Base-by-base conservation (phyloP, 176 grass and related monocot genomes). In the Ananas comosus region DNA sequence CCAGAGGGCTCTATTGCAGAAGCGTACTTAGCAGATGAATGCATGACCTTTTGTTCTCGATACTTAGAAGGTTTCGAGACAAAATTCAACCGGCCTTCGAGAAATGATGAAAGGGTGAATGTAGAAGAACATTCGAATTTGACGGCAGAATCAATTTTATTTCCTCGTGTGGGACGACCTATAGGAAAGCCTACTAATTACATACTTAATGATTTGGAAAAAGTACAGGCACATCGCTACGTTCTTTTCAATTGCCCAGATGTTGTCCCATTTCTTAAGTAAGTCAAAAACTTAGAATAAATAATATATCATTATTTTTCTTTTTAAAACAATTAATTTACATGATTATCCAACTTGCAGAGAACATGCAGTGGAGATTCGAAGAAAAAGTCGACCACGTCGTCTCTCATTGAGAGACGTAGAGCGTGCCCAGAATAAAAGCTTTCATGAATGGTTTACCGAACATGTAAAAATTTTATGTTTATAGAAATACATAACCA, bases 171-270 rank as follows among this genome's bases (percentile, higher is more conserved):
- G 11, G 71, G 28, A 0, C 56, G 18, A 6, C 51, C 66, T 70
- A 48, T 80, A 49, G 64, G 81, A 4, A 79, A 70, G 14, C 50
- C 53, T 12, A 9, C 24, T 1, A 54, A 4, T 16, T 78, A 25
- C 50, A 18, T 78, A 14, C 12, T 78, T 4, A 59, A 18, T 78
- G 10, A 24, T 72, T 51, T 73, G 64, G 61, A 67, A 2, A 73
- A 61, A 53, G 7, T 54, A 57, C 81, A 83, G 47, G 63, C 63
- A 63, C 70, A 79, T 50, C 53, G 58, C 51, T 83, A 69, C 64
- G 50, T 77, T 14, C 10, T 83, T 59, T 68, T 77, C 4, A 77
- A 79, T 69, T 79, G 51, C 73, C 50, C 22, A 0, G 14, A 54
- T 47, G 14, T 74, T 12, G 19, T 51, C 23, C 8, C 22, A 22